Base-by-base conservation (phyloP, 352 stramenopile genomes). In the Globisporangium rhizosaccharum region DNA sequence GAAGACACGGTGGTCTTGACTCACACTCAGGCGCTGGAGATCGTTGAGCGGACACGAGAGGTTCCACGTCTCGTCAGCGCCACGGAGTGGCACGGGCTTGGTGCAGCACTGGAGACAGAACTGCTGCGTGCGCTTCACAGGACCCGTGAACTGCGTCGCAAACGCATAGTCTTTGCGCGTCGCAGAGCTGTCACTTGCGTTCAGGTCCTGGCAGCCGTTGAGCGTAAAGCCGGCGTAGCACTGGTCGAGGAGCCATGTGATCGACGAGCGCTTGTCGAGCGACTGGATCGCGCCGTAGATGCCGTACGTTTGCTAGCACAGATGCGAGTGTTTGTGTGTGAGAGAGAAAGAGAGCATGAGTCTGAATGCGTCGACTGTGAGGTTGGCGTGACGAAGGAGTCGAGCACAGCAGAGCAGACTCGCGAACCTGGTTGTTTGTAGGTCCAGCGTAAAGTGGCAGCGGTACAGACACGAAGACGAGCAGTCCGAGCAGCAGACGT, bases 91-190 rank as follows among this genome's bases (percentile, higher is more conserved):
- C n/a, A 85, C 77, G n/a, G 82, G 82, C 20, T 82, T 84, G 0
- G 79, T 81, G 53, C 82, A 92, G 62, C 82, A 92, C 57, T 92
- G 80, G 11, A 92, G 54, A 39, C 82, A 92, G 37, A 82, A 92
- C 12, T 71, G 71, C 44, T 72, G 75, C 9, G 37, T 70, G 33
- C 56, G 55, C 57, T 78, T 63, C 45, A 28, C 56, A 5, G 66
- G 53, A 51, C 85, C 76, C 23, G 72, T 82, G 56, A 89, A 89
- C 45, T 89, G 79, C 10, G 61, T 74, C 28, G 70, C 66, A 46
- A 89, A 89, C 46, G 63, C 56, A 18, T 85, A 76, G 23, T 72
- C 76, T 46, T 87, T 87, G 44, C 17, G 44, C 44, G n/a, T 49
- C 28, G 64, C 62, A 39, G 73, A 75, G 0, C 54, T 59, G n/a